Base-by-base conservation (phyloP, 1,284 basidiomycete genomes). In the Heterobasidion annosum region DNA sequence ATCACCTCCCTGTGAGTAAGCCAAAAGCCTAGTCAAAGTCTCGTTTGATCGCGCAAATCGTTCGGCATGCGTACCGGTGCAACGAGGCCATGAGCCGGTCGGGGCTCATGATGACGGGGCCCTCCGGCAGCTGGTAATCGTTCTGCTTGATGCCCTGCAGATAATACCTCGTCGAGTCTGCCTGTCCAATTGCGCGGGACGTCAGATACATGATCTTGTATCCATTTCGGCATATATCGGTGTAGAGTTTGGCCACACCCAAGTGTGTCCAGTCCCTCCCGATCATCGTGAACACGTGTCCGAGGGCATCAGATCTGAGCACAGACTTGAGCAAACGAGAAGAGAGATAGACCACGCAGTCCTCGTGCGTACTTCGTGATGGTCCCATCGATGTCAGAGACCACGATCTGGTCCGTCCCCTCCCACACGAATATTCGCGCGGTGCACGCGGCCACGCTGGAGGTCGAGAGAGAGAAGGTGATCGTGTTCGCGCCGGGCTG, bases 181-280 rank as follows among this genome's bases (percentile, higher is more conserved):
- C 97, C 68, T 99, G 97, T 0, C 97, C 97, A 59, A 99, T 98
- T 2, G 97, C 96, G 40, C 97, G 82, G 13, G 94, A 97, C 0
- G 97, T 99, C 18, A 99, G 81, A 69, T 99, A 99, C 82, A 99
- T 87, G 65, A 99, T 90, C 73, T 95, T 95, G 78, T 99, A 99
- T 40, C 97, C 97, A 65, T 99, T 99, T 57, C 92, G 82, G 54
- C 78, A 78, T 59, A 99, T 98, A 65, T 99, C 97, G 2, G 93
- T 98, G 71, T 99, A 99, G 18, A 99, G 78, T 71, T 99, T 99
- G 6, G 97, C 97, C 16, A 99, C 96, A 15, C 97, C 97, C 15
- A 93, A 76, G 67, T 99, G 97, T 3, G 97, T 99, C 97, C 97
- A 99, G 70, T 99, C 97, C n/a, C 96, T 84, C 4, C 97, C 97